A percentile compares a stretch with the other conserved stretches of the same genome.
phyloP scores from a whole-genome alignment of 1,139 yeast species.

The Pichia sp. region DNA sequence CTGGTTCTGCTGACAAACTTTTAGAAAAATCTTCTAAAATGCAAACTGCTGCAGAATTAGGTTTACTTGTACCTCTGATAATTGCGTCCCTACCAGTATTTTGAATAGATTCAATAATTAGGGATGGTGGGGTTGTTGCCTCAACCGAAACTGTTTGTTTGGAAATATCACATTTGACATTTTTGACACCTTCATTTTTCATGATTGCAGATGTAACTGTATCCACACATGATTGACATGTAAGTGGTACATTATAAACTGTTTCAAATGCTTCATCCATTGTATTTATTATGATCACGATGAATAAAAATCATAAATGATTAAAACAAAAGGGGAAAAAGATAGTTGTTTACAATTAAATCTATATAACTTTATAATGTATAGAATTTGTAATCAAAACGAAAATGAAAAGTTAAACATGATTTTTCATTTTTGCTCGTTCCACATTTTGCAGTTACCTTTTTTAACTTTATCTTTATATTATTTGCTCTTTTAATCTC shows the following conservation, averaged over 20 bases:
- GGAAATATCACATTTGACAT: conserved; percentile 46
- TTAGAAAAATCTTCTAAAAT: conserved; percentile 68
- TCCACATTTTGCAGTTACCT: too few relatives aligned
- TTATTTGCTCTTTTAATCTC: too few relatives aligned
- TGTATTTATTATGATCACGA: too few relatives aligned
- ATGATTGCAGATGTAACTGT: conserved; percentile 50
- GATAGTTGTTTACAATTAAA: neutral
- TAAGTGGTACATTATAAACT: conserved; percentile 74
- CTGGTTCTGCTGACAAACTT: conserved; percentile 19
- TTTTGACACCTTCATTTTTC: conserved; percentile 40
- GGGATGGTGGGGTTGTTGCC: conserved; percentile 67
- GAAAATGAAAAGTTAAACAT: neutral
- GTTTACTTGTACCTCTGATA: conserved; percentile 82
- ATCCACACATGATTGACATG: conserved; percentile 65
- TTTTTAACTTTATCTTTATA: too few relatives aligned
- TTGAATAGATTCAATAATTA: conserved; percentile 59
- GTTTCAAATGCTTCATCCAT: conserved; percentile 34
- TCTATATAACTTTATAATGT: too few relatives aligned
- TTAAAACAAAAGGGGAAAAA: neutral
- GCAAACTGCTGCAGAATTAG: conserved; percentile 88
- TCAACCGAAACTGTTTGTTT: conserved; percentile 55
- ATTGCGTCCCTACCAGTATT: conserved; percentile 80
- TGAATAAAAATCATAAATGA: too few relatives aligned
- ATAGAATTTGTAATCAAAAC: neutral
- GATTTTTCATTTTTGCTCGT: neutral